Base-by-base conservation (phyloP, 768 basidiomycete species). In the Auricularia heimuer region DNA sequence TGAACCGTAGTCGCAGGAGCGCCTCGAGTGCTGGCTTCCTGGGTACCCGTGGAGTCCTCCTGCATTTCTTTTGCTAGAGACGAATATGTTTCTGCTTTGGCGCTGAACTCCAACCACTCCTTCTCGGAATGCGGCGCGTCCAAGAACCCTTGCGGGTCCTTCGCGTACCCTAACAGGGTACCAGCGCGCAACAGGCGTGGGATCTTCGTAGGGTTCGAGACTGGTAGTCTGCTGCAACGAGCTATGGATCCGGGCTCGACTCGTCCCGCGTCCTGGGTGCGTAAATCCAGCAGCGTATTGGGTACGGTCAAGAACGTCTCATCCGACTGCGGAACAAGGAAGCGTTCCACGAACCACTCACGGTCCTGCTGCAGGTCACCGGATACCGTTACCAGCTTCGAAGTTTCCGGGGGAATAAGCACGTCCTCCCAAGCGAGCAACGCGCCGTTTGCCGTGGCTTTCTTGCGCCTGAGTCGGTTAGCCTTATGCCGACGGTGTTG, bases 161-260 rank as follows among this genome's bases (percentile, higher is more conserved):
- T 34, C 16, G 42, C 61, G 24, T 58, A 67, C 3, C 67, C 68
- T 7, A 69, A 35, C 8, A 61, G 14, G 29, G 68, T 45, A 29
- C 67, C 67, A 12, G 21, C 29, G 10, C 33, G 39, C 3, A 69
- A 35, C 1, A 44, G 16, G 10, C 65, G 36, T 14, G 67, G 64
- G 4, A 35, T 24, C 3, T 63, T 21, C 29, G 68, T 60, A 34
- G 64, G 61, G 63, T 69, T 69, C 8, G 64, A 36, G 44, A 68
- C 62, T 16, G 62, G 66, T 11, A 68, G 36, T 4, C 35, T 21
- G 10, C 16, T 60, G 61, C 21, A 34, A 8, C 29, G 21, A 37
- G 35, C 39, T 7, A 68, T 29, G 11, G 63, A 62, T n/a, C 64
- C 66, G 4, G 66, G 65, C 39, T 66, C 29, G 34, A 16, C 63